phyloP scores from a whole-genome alignment of 1,284 basidiomycete genomes.

The Rhodotorula sp. region DNA sequence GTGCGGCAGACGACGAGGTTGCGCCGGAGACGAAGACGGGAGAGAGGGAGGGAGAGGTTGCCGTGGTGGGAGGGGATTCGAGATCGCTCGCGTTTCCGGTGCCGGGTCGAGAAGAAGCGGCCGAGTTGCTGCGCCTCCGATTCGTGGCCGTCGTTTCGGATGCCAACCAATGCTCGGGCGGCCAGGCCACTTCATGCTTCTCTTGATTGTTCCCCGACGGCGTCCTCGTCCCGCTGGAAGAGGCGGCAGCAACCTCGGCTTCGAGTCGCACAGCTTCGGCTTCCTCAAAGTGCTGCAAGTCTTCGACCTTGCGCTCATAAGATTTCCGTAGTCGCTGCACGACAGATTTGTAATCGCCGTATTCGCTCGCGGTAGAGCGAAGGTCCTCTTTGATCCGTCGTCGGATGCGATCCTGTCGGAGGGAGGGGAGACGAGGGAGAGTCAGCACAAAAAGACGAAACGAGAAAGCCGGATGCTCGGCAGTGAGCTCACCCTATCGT shows the following conservation, averaged over 20 bases:
- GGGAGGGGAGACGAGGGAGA: neutral
- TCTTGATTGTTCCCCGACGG: neutral
- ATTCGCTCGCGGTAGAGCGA: slow-evolving; percentile 28
- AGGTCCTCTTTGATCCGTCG: slow-evolving; percentile 41
- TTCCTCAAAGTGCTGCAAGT: slow-evolving; percentile 36
- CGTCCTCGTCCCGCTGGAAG: slow-evolving; percentile 11
- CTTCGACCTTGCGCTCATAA: slow-evolving; percentile 44
- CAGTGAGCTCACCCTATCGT: slow-evolving; percentile 24
- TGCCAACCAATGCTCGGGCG: slow-evolving; percentile 32
- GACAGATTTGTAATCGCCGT: slow-evolving; percentile 38
- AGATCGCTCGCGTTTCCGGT: neutral
- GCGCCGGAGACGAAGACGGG: slow-evolving; percentile 38
- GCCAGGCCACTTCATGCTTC: slow-evolving; percentile 11
- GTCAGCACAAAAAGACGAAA: neutral
- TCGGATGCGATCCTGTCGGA: slow-evolving; percentile 38
- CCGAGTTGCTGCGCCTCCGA: slow-evolving; percentile 23
- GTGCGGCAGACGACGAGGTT: slow-evolving; percentile 9
- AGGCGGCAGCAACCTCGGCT: neutral
- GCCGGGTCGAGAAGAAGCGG: slow-evolving; percentile 17
- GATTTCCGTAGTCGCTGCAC: slow-evolving; percentile 31
- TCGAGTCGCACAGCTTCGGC: slow-evolving; percentile 14
- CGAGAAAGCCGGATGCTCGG: no score
- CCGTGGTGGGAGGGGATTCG: slow-evolving; percentile 12
- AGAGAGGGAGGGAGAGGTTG: slow-evolving; percentile 9
- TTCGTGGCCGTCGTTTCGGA: no score